These are phyloP conservation scores for Colletotrichum sp. DNA, from an alignment of 2,329 filamentous ascomycete species.

Conservation along the genomic window DNA sequence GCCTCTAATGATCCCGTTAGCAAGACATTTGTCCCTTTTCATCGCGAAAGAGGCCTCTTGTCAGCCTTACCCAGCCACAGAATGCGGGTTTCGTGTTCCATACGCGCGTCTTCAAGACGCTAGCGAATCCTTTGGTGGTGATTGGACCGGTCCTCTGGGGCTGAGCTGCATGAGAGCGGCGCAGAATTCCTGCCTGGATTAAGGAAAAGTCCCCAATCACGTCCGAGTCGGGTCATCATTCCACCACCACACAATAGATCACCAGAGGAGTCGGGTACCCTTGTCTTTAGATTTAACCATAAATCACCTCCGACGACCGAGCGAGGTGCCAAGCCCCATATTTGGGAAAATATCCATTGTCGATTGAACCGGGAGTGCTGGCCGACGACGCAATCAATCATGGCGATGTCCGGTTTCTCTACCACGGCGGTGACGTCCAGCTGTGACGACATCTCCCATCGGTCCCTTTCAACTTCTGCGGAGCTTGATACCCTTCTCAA, in stretches of 20 bases:
- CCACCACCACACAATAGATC: neutral
- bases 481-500: conserved; percentile 34
- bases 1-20: neutral
- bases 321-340: neutral
- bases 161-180: conserved; percentile 9
- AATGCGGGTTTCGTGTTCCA: neutral
- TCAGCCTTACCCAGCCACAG: conserved; percentile 20
- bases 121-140: neutral
- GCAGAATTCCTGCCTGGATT: conserved; percentile 4
- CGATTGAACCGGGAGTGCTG: neutral
- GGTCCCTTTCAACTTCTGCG: conserved; percentile 29
- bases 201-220: neutral
- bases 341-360: neutral
- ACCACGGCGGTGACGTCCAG: conserved; percentile 35
- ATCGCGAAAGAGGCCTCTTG: conserved; percentile 2
- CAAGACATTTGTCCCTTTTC: neutral
- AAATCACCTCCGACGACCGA: neutral
- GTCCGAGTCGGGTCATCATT: neutral
- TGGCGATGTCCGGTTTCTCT: conserved; percentile 38
- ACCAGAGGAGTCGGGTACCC: neutral
- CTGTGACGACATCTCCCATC: conserved; percentile 34
- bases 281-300: conserved; percentile 6
- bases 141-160: neutral
- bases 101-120: conserved; percentile 12
- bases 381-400: neutral